Evolutionary conservation across 129 eudicot species (phyloP).

Genomic region (Arctium lappa): DNA sequence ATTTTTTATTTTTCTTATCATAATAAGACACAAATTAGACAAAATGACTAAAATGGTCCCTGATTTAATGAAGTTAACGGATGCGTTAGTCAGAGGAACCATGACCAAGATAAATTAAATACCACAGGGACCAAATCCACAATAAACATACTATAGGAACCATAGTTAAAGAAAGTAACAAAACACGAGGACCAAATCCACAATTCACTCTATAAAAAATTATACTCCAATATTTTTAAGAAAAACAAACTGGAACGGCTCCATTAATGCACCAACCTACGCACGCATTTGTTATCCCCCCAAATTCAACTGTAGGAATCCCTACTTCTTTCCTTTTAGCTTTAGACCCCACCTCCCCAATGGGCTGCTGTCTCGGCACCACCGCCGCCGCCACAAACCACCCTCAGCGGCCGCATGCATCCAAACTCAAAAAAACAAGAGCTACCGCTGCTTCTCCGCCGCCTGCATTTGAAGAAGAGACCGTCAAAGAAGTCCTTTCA

Average conservation of each 20-base stretch:
- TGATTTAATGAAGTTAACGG: too few species aligned
- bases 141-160: too few species aligned
- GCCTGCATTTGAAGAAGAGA: slow-evolving; percentile 31
- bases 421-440: background rate
- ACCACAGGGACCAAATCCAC: too few species aligned
- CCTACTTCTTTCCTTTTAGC: background rate
- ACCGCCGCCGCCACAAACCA: slow-evolving; percentile 13
- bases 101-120: too few species aligned
- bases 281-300: slow-evolving; percentile 10
- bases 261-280: slow-evolving; percentile 20
- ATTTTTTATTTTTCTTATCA: too few species aligned
- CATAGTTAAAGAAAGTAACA: too few species aligned
- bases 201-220: too few species aligned
- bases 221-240: background rate
- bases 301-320: slow-evolving; percentile 9
- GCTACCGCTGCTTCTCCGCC: background rate
- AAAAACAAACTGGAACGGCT: slow-evolving; percentile 14
- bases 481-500: slow-evolving; percentile 35
- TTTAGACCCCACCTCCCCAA: slow-evolving; percentile 16
- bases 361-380: slow-evolving; percentile 86
- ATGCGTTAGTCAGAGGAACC: too few species aligned
- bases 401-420: slow-evolving; percentile 13
- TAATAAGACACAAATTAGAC: too few species aligned
- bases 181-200: too few species aligned
- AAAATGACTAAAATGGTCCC: too few species aligned